phyloP scores from a whole-genome alignment of 1,139 yeast genomes.

The Pichia sp. region DNA sequence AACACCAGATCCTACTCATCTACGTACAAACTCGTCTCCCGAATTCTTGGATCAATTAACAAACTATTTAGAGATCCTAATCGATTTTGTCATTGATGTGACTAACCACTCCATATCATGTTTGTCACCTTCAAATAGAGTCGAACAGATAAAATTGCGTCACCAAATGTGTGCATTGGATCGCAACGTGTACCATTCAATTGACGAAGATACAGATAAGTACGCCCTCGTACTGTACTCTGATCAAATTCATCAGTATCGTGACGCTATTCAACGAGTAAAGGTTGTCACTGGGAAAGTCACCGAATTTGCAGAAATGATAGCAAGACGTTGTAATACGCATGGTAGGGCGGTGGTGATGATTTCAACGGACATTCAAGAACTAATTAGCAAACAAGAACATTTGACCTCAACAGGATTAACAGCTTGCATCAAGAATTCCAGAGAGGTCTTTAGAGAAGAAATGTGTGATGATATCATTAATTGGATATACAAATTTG shows the following conservation, averaged over 20 bases:
- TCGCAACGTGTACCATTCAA: slow-evolving; percentile 32
- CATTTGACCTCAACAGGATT: slow-evolving; percentile 55
- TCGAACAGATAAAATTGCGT: slow-evolving; percentile 35
- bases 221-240: slow-evolving; percentile 64
- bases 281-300: slow-evolving; percentile 58
- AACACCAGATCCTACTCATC: background rate
- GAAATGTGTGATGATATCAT: slow-evolving; percentile 73
- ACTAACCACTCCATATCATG: slow-evolving; percentile 33
- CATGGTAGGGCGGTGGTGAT: slow-evolving; percentile 67
- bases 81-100: slow-evolving; percentile 77
- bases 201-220: slow-evolving; percentile 41
- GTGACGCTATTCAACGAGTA: slow-evolving; percentile 67
- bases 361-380: slow-evolving; percentile 44
- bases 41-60: slow-evolving; percentile 32
- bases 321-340: slow-evolving; percentile 54
- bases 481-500: slow-evolving; percentile 55
- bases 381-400: slow-evolving; percentile 47
- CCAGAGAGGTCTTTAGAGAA: slow-evolving; percentile 69
- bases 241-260: slow-evolving; percentile 68
- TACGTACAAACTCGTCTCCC: slow-evolving; percentile 27
- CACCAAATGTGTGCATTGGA: slow-evolving; percentile 31
- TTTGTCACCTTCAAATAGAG: slow-evolving; percentile 25
- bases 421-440: slow-evolving; percentile 57
- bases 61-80: slow-evolving; percentile 43
- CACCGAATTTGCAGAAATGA: slow-evolving; percentile 66